phyloP scores from a whole-genome alignment of 2,329 filamentous ascomycete genomes.

The Macrophomina phaseolina region DNA sequence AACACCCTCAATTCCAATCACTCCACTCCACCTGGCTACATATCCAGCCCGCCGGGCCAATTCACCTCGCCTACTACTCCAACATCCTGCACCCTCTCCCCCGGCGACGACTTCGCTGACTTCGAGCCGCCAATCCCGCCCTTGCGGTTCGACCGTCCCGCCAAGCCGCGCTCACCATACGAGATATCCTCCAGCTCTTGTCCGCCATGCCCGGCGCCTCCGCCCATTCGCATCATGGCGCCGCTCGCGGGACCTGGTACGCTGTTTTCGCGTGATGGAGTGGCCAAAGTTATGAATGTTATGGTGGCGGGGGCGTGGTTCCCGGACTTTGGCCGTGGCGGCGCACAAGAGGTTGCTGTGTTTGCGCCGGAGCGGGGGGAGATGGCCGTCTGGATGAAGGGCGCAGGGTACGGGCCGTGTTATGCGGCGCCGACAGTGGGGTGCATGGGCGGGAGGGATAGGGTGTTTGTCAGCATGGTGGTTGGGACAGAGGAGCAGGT shows the following conservation, averaged over 20 bases:
- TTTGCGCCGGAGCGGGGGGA: not conserved
- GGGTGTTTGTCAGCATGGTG: constrained; percentile 8
- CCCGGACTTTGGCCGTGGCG: not conserved
- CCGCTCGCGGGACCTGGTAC: not conserved
- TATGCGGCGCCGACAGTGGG: not conserved
- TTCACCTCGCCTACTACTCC: not conserved
- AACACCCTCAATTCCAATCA: not conserved
- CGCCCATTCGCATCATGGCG: not conserved
- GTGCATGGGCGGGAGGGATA: not conserved
- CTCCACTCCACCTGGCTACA: not conserved
- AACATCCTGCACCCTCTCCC: not conserved
- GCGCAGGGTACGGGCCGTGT: not conserved
- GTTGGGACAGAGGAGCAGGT: constrained; percentile 3
- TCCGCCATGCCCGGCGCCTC: too few relatives aligned
- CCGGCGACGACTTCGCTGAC: too few relatives aligned
- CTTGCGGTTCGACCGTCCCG: too few relatives aligned
- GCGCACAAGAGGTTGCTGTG: not conserved
- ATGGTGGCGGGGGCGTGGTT: not conserved
- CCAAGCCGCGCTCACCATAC: not conserved
- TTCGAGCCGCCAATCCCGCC: too few relatives aligned
- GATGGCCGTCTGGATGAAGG: not conserved
- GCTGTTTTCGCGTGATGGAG: not conserved
- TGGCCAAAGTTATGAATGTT: not conserved
- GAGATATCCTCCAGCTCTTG: not conserved
- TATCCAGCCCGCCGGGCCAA: not conserved